A percentile compares a stretch with the other conserved stretches of the same genome.
phyloP scores from a whole-genome alignment of 805 yeast species.

The Lipomyces yamanashiensis region DNA sequence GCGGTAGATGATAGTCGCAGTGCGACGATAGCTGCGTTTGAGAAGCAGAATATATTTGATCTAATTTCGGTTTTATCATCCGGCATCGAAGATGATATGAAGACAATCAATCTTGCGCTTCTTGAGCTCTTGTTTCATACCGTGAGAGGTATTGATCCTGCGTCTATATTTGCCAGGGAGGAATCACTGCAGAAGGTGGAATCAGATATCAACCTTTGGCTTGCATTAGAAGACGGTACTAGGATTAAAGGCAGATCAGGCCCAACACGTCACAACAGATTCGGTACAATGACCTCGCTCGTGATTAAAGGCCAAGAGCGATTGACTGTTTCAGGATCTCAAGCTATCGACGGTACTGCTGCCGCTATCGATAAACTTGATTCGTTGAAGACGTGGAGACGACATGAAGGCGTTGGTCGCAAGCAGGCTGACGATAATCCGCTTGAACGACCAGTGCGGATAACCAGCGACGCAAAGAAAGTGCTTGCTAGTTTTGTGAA shows the following conservation, averaged over 20 bases:
- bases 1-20: conserved; percentile 71
- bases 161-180: conserved; percentile 40
- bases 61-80: conserved; percentile 74
- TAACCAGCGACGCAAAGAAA: conserved; percentile 45
- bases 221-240: conserved; percentile 63
- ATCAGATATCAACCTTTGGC: conserved; percentile 44
- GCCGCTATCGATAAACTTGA: conserved; percentile 70
- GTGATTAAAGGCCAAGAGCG: conserved; percentile 63
- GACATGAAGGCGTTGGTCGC: conserved; percentile 40
- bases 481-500: conserved; percentile 54
- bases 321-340: conserved; percentile 74
- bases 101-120: conserved; percentile 62
- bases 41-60: conserved; percentile 72
- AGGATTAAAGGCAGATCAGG: conserved; percentile 55
- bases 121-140: conserved; percentile 72
- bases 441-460: conserved; percentile 28
- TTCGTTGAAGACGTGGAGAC: conserved; percentile 66
- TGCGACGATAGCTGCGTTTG: conserved; percentile 60
- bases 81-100: conserved; percentile 67
- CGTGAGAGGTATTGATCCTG: conserved; percentile 58
- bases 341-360: conserved; percentile 56
- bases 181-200: conserved; percentile 4
- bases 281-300: conserved; percentile 83
- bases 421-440: conserved; percentile 15
- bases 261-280: conserved; percentile 80